Evolutionary conservation across 305 asterid genomes (phyloP), one percentile per base, ranked within the genome.

Genomic region (Rubia peregrina): DNA sequence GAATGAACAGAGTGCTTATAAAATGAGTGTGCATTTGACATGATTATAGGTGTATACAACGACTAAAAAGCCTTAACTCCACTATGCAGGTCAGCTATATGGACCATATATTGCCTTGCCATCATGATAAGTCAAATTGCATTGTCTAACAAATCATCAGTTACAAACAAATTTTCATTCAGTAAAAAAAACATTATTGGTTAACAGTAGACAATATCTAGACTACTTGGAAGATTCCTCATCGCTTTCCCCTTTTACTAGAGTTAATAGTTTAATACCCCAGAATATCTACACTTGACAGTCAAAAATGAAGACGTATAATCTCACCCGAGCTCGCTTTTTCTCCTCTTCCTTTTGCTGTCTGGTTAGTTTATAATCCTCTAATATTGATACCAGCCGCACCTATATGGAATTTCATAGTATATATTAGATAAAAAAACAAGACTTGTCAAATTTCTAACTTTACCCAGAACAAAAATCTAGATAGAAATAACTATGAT

Each of bases 371-470:
- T 89, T 93, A 87, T 91, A 93, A 77, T 91, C 97, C 82, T 85
- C 96, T 77, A 93, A 78, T 76, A 88, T 88, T 33, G 97, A 89
- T 61, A 89, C 95, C 86, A 93, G 78, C 3, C 95, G 90, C 79
- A 80, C 98, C 98, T 93, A 51, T 51, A 86, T 73, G 71, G 44
- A 70, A 48, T 67, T 59, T 67, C 59, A 9, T 40, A 56, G 72
- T 36, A 48, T 51, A 40, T 75, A n/a, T 59, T 51, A 64, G 71
- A 48, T 5, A 9, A 48, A n/a, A n/a, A n/a, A n/a, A n/a, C 26
- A 21, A 22, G 38, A 69, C 22, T 62, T 40, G 40, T 4, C 12
- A 43, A 33, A 30, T 57, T 46, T 17, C 51, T 3, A 24, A 8
- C 53, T 46, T 49, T 60, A 26, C 13, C 44, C 10, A 62, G 22